phyloP scores from a whole-genome alignment of 2,329 filamentous ascomycete genomes.

The Teratosphaeria destructans region DNA sequence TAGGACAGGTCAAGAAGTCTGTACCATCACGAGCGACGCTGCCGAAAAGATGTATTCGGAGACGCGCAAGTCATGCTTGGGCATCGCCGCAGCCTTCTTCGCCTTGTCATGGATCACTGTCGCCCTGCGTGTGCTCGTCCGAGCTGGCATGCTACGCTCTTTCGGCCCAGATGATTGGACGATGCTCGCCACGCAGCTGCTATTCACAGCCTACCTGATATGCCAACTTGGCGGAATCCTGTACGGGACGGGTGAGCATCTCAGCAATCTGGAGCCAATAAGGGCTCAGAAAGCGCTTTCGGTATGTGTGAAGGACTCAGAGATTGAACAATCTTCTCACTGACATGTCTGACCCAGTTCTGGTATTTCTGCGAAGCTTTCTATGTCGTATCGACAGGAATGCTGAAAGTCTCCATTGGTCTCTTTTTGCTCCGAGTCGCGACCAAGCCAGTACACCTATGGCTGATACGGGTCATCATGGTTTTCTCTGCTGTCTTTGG shows the following conservation, averaged over 20 bases:
- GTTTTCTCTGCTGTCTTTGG: conserved; percentile 36
- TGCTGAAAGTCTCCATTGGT: conserved; percentile 43
- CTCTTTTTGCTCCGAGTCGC: conserved; percentile 46
- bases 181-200: conserved; percentile 28
- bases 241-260: conserved; percentile 31
- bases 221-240: conserved; percentile 30
- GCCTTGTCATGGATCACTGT: conserved; percentile 29
- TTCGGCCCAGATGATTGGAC: conserved; percentile 34
- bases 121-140: conserved; percentile 28
- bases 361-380: conserved; percentile 50
- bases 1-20: background rate
- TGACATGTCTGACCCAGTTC: conserved; percentile 19
- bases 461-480: conserved; percentile 39
- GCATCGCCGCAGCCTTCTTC: conserved; percentile 27
- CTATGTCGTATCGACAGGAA: conserved; percentile 39
- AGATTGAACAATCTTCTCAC: background rate
- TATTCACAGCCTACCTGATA: conserved; percentile 31
- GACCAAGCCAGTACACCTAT: conserved; percentile 33
- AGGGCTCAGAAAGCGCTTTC: conserved; percentile 13
- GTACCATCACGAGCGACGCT: background rate
- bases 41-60: background rate
- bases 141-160: conserved; percentile 25
- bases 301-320: conserved; percentile 2
- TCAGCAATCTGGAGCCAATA: conserved; percentile 20
- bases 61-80: background rate